Evolutionary conservation across 768 basidiomycete genomes (phyloP), one percentile per base, ranked within the genome.

Genomic region (Podaxis sp.): DNA sequence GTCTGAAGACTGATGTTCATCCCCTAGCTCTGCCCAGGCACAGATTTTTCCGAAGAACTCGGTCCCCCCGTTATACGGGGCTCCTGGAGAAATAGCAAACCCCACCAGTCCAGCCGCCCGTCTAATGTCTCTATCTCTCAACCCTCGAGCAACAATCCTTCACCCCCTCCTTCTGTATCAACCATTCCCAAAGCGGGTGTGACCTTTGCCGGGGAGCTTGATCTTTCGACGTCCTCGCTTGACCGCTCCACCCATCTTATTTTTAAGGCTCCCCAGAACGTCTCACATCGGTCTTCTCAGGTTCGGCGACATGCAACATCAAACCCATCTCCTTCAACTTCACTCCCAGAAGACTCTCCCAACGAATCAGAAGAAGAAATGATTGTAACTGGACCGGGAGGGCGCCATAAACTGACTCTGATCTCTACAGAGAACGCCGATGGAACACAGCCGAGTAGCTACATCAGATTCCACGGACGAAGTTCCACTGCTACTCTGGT

Each of bases 31-130:
- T 80, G 79, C 30, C 90, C 89, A 33, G 82, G 84, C 64, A 70
- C 74, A 51, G 86, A 90, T 69, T 87, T 89, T 69, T 80, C 84
- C 38, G 73, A 79, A 22, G 84, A 88, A 65, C 76, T 92, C 52
- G 89, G 89, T 0, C 84, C 86, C 6, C 82, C 82, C 1, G 74
- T 91, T 8, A 39, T 83, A 52, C 84, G 88, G 40, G 87, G 81
- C 66, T 88, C 87, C 4, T 91, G 89, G 89, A 89, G 76, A 67
- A 63, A 70, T 19, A 66, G 66, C 6, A 65, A 67, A 2, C 36
- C 56, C 17, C 48, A 48, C 38, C 26, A 63, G 22, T 22, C 33
- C 49, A 63, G 30, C 33, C 53, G 51, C 33, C 66, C 59, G 28
- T 55, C 61, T 9, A 46, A 56, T 52, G 46, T 63, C 8, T 51